phyloP scores from a whole-genome alignment of 306 rosid species.

The Pterocarpus macrocarpus region DNA sequence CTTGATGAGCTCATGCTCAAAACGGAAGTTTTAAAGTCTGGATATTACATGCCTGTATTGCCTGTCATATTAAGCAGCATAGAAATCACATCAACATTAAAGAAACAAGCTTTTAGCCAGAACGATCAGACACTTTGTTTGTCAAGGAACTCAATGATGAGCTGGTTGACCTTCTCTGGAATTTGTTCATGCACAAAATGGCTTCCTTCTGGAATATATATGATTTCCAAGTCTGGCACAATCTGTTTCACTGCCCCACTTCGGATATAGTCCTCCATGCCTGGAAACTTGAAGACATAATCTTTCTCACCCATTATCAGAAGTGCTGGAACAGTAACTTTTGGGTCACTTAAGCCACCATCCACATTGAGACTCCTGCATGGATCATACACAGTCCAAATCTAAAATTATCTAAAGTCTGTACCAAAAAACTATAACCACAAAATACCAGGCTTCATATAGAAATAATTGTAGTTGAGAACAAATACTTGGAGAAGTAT shows the following conservation, averaged over 20 bases:
- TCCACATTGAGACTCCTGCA: constrained; percentile 54
- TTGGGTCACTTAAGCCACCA: constrained; percentile 50
- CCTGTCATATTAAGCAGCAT: too few relatives aligned
- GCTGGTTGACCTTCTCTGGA: constrained; percentile 63
- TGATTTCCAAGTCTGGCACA: constrained; percentile 62
- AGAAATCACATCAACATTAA: neutral
- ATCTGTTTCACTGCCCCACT: constrained; percentile 55
- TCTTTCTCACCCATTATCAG: constrained; percentile 67
- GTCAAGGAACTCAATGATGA: constrained; percentile 59
- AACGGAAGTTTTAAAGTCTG: neutral
- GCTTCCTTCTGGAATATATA: constrained; percentile 53
- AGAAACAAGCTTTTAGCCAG: neutral
- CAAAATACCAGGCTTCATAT: neutral
- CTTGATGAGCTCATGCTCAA: neutral
- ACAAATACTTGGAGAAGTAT: neutral
- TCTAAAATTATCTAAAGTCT: neutral
- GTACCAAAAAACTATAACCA: neutral
- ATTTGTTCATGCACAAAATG: constrained; percentile 67
- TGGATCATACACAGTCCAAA: neutral
- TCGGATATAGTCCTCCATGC: constrained; percentile 57
- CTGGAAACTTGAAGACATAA: constrained; percentile 56
- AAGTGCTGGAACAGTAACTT: constrained; percentile 49
- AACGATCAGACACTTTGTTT: constrained; percentile 48
- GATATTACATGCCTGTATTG: neutral
- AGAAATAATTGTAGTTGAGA: neutral